Base-by-base conservation (phyloP, 768 basidiomycete genomes). In the Trametes punicea region DNA sequence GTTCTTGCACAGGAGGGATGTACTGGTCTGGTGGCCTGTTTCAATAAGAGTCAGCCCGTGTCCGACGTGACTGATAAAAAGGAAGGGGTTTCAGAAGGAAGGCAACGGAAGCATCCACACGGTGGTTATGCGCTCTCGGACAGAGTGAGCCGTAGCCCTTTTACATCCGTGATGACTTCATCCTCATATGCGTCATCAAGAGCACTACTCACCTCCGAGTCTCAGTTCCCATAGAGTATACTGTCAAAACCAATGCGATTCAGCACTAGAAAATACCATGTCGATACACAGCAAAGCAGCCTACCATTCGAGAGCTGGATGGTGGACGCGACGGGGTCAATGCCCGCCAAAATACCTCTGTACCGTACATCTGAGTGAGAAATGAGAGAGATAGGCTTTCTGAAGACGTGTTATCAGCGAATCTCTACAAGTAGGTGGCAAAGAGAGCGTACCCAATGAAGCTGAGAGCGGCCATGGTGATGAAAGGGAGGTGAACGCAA, bases 341-440 rank as follows among this genome's bases (percentile, higher is more conserved):
- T 92, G 34, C 89, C 90, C 46, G 88, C 88, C 44, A 94, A 77
- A 59, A 90, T 91, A 58, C 91, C 91, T 61, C 89, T 81, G 74
- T 93, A 94, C 53, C 92, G 87, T 58, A 93, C 88, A 81, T 92
- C 92, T 47, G 89, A 90, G 70, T 91, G 88, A 55, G 91, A 93
- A 70, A 91, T 87, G 67, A 94, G 85, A 55, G 91, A 91, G 56
- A 94, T 93, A 9, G 88, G 82, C 79, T 91, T 91, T 70, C 90
- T 90, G 71, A 11, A 20, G n/a, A 46, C 48, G 27, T 50, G 9
- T 57, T 30, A 34, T 69, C 48, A 70, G 57, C 26, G 47, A 54
- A 33, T 31, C 40, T 16, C 27, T 39, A 29, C 29, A 21, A 20
- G 23, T 21, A 29, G 16, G 34, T 23, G 15, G 44, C 29, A 33